These are phyloP conservation scores for Choanephora cucurbitarum DNA, from an alignment of 371 early-diverging fungal species.

Conservation along the genomic window DNA sequence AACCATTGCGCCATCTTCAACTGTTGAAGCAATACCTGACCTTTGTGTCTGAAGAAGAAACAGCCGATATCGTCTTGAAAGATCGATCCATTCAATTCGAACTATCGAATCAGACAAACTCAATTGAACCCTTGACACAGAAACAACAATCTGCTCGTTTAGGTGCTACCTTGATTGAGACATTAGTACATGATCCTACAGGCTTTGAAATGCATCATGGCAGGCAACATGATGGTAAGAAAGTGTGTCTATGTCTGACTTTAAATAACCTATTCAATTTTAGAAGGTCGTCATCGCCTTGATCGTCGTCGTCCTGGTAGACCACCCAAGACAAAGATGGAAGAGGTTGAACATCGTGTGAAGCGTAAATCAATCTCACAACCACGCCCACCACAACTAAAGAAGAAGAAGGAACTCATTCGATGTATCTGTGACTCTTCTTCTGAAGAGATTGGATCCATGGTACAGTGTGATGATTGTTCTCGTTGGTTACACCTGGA, in stretches of 20 bases:
- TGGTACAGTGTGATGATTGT: constrained; percentile 66
- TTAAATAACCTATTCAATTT: too few relatives aligned
- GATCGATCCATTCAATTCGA: constrained; percentile 4
- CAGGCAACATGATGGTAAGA: constrained; percentile 5
- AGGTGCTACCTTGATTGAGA: constrained; percentile 37
- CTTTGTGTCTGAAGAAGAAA: constrained; percentile 39
- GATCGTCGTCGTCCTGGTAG: constrained; percentile 26
- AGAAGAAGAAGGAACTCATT: constrained; percentile 12
- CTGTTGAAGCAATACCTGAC: constrained; percentile 39
- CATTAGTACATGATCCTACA: constrained; percentile 25
- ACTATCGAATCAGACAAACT: not conserved
- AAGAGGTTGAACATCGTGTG: constrained; percentile 3
- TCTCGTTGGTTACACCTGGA: constrained; percentile 57
- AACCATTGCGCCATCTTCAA: constrained; percentile 26
- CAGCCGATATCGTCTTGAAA: constrained; percentile 12
- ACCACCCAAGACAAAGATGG: constrained; percentile 18
- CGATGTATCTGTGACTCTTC: constrained; percentile 56
- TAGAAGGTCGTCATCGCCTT: constrained; percentile 8
- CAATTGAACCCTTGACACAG: not conserved
- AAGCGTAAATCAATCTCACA: constrained; percentile 10
- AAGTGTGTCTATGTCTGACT: constrained; percentile 11
- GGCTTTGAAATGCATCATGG: constrained; percentile 5
- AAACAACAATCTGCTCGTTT: constrained; percentile 10
- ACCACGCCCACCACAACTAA: constrained; percentile 3
- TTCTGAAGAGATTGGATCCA: constrained; percentile 50